Conservation (phyloP, 2,329 filamentous ascomycete species). For the Colletotrichum sansevieriae region DNA sequence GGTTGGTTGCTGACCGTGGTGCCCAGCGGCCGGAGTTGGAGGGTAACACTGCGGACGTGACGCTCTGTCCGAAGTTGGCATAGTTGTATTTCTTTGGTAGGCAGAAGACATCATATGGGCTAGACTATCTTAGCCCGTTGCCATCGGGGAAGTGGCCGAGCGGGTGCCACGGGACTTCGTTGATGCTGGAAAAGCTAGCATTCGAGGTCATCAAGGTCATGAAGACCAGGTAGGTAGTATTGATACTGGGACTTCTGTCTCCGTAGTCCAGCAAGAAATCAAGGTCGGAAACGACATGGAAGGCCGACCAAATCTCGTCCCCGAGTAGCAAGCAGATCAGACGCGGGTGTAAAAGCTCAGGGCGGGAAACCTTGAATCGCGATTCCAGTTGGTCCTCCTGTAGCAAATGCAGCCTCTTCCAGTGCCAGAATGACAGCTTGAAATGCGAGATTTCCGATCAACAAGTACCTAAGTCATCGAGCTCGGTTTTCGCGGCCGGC, state of each 20-base stretch:
- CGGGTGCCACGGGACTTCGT: slow-evolving; percentile 4
- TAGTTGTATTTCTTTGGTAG: background rate
- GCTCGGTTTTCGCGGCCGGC: slow-evolving; percentile 1
- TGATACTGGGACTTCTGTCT: background rate
- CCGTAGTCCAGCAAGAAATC: background rate
- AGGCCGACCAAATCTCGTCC: background rate
- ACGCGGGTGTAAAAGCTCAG: too few relatives aligned
- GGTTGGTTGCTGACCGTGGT: slow-evolving; percentile 2
- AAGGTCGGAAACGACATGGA: background rate
- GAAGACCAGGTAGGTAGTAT: too few relatives aligned
- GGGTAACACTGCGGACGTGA: slow-evolving; percentile 2
- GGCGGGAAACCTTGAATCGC: too few relatives aligned
- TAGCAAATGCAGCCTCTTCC: too few relatives aligned
- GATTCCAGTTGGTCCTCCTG: too few relatives aligned
- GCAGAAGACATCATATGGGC: background rate
- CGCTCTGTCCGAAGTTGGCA: slow-evolving; percentile 15
- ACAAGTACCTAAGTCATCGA: slow-evolving; percentile 9
- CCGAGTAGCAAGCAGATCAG: too few relatives aligned
- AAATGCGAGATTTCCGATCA: too few relatives aligned
- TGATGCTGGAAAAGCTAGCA: slow-evolving; percentile 4
- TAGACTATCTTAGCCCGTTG: background rate
- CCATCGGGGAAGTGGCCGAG: slow-evolving; percentile 21
- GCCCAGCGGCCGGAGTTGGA: background rate
- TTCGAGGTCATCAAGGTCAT: background rate
- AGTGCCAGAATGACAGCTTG: too few relatives aligned